phyloP scores from a whole-genome alignment of 805 yeast genomes.

The Candida chilensis region DNA sequence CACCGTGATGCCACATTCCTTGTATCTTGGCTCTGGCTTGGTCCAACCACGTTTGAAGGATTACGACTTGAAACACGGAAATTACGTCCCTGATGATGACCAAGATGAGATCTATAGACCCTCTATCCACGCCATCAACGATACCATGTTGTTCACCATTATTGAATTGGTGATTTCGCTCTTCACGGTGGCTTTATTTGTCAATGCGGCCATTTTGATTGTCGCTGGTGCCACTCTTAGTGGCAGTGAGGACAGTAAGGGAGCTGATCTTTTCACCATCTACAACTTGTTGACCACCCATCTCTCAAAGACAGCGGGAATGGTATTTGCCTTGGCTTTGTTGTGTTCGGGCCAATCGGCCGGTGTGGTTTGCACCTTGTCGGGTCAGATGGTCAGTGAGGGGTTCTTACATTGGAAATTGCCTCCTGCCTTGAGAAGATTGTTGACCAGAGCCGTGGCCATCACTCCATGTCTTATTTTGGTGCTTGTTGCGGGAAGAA shows the following conservation, averaged over 20 bases:
- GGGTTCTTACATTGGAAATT: slow-evolving; percentile 78
- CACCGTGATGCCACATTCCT: slow-evolving; percentile 90
- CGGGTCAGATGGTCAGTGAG: slow-evolving; percentile 91
- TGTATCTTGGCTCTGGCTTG: slow-evolving; percentile 77
- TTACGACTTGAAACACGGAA: slow-evolving; percentile 59
- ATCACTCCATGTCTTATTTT: slow-evolving; percentile 78
- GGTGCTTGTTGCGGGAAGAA: slow-evolving; percentile 66
- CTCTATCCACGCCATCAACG: slow-evolving; percentile 69
- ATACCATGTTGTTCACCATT: slow-evolving; percentile 72
- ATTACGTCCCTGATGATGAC: slow-evolving; percentile 28
- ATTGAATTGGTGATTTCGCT: slow-evolving; percentile 77
- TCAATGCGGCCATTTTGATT: slow-evolving; percentile 80
- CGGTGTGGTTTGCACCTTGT: slow-evolving; percentile 87
- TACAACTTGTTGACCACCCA: slow-evolving; percentile 62
- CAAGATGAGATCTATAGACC: slow-evolving; percentile 47
- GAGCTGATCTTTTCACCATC: slow-evolving; percentile 76
- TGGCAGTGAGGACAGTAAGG: slow-evolving; percentile 31
- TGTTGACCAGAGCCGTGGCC: slow-evolving; percentile 76
- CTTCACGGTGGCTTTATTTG: slow-evolving; percentile 85
- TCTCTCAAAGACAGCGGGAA: slow-evolving; percentile 79
- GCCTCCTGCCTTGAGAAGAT: slow-evolving; percentile 73
- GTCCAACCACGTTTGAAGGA: slow-evolving; percentile 81
- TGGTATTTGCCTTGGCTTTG: slow-evolving; percentile 82
- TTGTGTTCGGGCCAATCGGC: slow-evolving; percentile 92
- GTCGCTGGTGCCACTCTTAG: slow-evolving; percentile 82